Evolutionary conservation across 169 alveolate genomes (phyloP).

Genomic region (Babesia ovis): DNA sequence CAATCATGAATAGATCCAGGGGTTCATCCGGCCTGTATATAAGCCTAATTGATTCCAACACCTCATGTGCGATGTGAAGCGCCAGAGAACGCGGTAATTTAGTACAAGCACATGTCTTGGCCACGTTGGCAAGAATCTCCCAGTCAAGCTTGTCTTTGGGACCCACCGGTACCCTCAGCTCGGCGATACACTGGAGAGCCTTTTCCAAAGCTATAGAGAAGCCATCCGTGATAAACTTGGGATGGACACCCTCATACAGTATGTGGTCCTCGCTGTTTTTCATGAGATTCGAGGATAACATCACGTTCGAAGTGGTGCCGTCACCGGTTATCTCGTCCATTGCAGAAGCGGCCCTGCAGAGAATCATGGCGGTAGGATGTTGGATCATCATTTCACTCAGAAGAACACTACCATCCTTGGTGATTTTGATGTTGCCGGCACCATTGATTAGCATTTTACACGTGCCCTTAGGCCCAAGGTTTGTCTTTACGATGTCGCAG

Average conservation of each 20-base stretch:
- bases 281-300: constrained; percentile 93
- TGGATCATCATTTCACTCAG: constrained; percentile 98
- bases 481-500: constrained; percentile 93
- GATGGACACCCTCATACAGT: constrained; percentile 94
- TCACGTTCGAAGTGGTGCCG: constrained; percentile 97
- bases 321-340: constrained; percentile 99
- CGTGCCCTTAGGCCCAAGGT: constrained; percentile 99
- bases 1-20: constrained; percentile 97
- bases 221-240: constrained; percentile 96
- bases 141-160: constrained; percentile 70
- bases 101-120: constrained; percentile 92
- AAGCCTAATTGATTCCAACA: constrained; percentile 90
- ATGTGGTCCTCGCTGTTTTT: constrained; percentile 75
- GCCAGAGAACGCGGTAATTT: constrained; percentile 91
- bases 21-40: constrained; percentile 68
- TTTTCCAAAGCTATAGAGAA: constrained; percentile 91
- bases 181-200: constrained; percentile 87
- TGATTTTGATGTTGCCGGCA: constrained; percentile 91
- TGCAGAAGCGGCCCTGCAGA: constrained; percentile 98
- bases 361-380: constrained; percentile 99
- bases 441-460: constrained; percentile 98
- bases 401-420: constrained; percentile 96
- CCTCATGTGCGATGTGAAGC: constrained; percentile 91
- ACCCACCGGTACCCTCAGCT: constrained; percentile 68
- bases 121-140: constrained; percentile 90